phyloP scores from a whole-genome alignment of 1,284 basidiomycete species.

The Neolentinus lepideus region DNA sequence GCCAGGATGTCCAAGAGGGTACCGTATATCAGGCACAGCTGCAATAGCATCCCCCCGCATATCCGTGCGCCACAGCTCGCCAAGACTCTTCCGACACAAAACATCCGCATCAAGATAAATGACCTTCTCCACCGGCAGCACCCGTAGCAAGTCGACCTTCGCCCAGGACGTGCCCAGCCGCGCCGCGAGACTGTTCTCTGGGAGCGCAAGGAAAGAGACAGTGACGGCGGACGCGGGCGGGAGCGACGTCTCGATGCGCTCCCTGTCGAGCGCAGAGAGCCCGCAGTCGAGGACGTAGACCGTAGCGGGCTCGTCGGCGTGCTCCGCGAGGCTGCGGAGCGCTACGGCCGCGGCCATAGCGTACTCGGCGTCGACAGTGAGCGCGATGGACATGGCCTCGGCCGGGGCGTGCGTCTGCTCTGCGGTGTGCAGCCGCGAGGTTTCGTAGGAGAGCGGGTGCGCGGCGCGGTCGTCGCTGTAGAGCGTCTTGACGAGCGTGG shows the following conservation, averaged over 20 bases:
- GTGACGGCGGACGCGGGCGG: conserved; percentile 25
- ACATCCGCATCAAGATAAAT: conserved; percentile 50
- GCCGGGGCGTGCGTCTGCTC: conserved; percentile 19
- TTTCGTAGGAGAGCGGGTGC: conserved; percentile 16
- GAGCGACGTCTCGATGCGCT: conserved; percentile 26
- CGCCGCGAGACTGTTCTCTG: conserved; percentile 20
- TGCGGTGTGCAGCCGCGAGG: no score
- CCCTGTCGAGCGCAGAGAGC: conserved; percentile 27
- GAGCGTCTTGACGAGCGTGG: not conserved
- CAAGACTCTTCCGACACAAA: conserved; percentile 34
- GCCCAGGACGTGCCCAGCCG: conserved; percentile 35
- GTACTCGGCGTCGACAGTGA: conserved; percentile 35
- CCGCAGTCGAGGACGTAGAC: conserved; percentile 45
- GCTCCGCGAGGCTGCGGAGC: conserved; percentile 32
- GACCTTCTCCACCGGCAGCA: conserved; percentile 40
- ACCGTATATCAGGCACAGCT: conserved; percentile 41
- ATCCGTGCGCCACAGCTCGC: conserved; percentile 37
- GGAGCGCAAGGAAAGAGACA: conserved; percentile 33
- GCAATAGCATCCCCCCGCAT: conserved; percentile 32
- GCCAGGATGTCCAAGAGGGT: conserved; percentile 36
- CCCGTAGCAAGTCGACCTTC: conserved; percentile 38
- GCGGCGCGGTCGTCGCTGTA: conserved; percentile 2
- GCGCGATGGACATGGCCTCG: conserved; percentile 41
- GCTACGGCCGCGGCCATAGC: conserved; percentile 42
- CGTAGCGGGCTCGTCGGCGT: conserved; percentile 32